Conservation (phyloP, 2,329 filamentous ascomycete species). For the Zelopaecilomyces penicillatus region DNA sequence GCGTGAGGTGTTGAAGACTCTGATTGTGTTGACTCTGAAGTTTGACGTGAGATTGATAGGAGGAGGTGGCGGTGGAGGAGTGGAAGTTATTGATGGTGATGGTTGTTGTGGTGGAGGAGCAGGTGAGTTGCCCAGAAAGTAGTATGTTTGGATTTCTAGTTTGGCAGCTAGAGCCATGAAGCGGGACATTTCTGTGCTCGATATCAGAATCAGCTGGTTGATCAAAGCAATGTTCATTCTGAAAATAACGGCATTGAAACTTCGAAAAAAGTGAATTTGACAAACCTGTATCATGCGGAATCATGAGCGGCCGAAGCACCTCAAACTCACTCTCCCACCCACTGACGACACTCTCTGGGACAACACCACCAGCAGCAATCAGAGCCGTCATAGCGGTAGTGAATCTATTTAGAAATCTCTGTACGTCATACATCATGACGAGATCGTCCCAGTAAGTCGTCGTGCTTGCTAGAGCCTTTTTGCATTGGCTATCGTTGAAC, state of each 20-base stretch:
- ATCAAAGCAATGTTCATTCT: too few species aligned
- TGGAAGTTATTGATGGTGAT: slow-evolving; percentile 38
- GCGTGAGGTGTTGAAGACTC: slow-evolving; percentile 40
- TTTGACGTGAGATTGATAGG: neutral
- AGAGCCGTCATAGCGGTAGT: slow-evolving; percentile 39
- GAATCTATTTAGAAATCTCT: slow-evolving; percentile 42
- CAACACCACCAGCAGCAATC: slow-evolving; percentile 36
- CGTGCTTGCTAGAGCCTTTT: slow-evolving; percentile 26
- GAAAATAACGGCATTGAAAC: neutral
- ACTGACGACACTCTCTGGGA: slow-evolving; percentile 38
- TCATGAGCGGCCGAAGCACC: slow-evolving; percentile 36
- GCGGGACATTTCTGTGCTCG: slow-evolving; percentile 33
- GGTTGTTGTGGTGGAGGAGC: slow-evolving; percentile 27
- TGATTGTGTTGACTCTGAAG: slow-evolving; percentile 36
- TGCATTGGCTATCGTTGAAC: slow-evolving; percentile 37
- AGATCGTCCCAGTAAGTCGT: slow-evolving; percentile 35
- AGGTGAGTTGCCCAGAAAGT: slow-evolving; percentile 37
- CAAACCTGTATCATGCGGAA: slow-evolving; percentile 38
- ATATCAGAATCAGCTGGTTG: neutral
- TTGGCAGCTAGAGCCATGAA: slow-evolving; percentile 41
- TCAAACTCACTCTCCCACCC: slow-evolving; percentile 46
- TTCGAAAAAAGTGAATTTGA: neutral
- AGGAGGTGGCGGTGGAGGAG: slow-evolving; percentile 24
- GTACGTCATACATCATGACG: slow-evolving; percentile 35
- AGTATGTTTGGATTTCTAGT: slow-evolving; percentile 46